These are phyloP conservation scores for Polytrichum formosum DNA, from an alignment of 225 moss, liverwort and hornwort genomes.

Conservation along the genomic window DNA sequence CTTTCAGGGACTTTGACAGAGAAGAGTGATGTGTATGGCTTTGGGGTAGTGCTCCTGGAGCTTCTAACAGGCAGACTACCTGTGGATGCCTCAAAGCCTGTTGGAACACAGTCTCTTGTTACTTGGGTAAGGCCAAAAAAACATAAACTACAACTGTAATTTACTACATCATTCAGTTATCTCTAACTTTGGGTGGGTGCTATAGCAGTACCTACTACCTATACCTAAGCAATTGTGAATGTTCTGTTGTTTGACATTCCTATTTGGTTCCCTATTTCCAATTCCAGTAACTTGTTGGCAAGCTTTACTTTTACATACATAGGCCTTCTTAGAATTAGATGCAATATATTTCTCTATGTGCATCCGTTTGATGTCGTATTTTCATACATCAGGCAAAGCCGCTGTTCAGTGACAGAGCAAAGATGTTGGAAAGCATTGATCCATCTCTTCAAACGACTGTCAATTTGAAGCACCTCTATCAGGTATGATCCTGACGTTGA, in stretches of 20 bases:
- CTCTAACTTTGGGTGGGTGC: no score
- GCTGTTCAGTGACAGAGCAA: constrained; percentile 44
- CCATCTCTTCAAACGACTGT: constrained; percentile 33
- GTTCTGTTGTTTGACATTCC: no score
- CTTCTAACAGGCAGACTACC: constrained; percentile 65
- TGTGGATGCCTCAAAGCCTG: constrained; percentile 48
- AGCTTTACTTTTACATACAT: no score
- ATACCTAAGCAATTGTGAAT: no score
- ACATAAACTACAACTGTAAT: no score
- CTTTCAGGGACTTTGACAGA: constrained; percentile 28
- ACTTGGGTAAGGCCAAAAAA: constrained; percentile 43
- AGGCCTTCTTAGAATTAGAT: no score
- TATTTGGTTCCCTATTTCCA: no score
- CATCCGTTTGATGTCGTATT: neutral
- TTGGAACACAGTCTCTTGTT: constrained; percentile 60
- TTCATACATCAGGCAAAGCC: constrained; percentile 44
- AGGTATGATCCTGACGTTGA: constrained; percentile 30
- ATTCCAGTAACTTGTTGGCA: neutral
- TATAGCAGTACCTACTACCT: no score
- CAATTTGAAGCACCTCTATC: constrained; percentile 66
- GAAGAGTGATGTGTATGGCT: constrained; percentile 75
- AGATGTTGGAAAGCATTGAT: constrained; percentile 51
- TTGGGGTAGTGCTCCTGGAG: constrained; percentile 69
- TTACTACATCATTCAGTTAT: no score
- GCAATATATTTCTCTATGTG: no score